Base-by-base conservation (phyloP, 106 monocot genomes). In the Apostasia ramifera region DNA sequence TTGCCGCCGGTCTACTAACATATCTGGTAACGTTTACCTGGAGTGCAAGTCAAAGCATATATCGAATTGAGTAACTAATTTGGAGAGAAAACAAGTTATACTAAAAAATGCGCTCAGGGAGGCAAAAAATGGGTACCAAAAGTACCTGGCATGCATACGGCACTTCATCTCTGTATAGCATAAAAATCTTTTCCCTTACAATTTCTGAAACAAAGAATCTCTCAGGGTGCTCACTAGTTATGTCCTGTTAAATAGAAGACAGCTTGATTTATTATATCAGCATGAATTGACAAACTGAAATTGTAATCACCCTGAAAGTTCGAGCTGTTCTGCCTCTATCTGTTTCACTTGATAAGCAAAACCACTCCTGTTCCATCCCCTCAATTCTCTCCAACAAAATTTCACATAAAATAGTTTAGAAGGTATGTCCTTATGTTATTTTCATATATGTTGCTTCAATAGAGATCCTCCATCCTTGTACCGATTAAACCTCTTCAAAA, bases 121-220 rank as follows among this genome's bases (percentile, higher is more conserved):
- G 40, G n/a, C 5, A 42, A 14, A 55, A 71, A 26, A 13, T 45
- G 13, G 8, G 15, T 61, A 38, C 2, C 44, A 15, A 52, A 46
- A 59, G 59, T 75, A 98, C 97, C 89, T 98, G 97, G 67, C 97
- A 98, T 39, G 85, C 82, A 90, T 98, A 98, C 15, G 97, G 97
- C 74, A 98, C 73, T 85, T 98, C 97, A 50, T 98, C 81, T 66
- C 89, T 73, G 50, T 98, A 93, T 59, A 92, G 97, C 77, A 93
- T 76, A 70, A 98, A 92, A 10, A 98, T 90, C 57, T 98, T 98
- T 73, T 98, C 97, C 63, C 97, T 86, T n/a, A 98, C 87, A 80
- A 98, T 92, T 81, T 98, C 97, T 39, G 74, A 82, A 44, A 98
- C 81, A 80, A 98, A 98, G 70, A 98, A 98, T 77, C 97, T 92